These are phyloP conservation scores for Thraustotheca clavata DNA, from an alignment of 352 stramenopile species.

Conservation along the genomic window DNA sequence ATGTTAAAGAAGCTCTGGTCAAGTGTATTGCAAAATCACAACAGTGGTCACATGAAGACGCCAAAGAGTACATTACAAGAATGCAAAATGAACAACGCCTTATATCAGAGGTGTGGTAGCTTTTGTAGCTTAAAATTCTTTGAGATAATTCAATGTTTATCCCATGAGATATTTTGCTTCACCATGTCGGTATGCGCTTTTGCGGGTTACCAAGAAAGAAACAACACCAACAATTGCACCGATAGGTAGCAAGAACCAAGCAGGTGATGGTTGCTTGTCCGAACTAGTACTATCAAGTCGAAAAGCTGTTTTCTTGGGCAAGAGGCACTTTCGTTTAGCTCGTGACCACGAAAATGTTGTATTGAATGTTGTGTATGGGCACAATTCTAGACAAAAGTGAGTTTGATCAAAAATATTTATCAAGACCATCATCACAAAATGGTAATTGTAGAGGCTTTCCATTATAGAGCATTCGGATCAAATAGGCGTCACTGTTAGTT, in stretches of 20 bases:
- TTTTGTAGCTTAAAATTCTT: too few species aligned
- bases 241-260: neutral
- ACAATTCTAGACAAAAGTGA: neutral
- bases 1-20: slow-evolving; percentile 56
- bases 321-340: neutral
- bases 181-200: neutral
- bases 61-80: neutral
- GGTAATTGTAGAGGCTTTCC: slow-evolving; percentile 58
- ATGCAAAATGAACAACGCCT: neutral
- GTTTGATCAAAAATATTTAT: neutral
- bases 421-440: slow-evolving; percentile 59
- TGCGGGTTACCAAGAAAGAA: neutral
- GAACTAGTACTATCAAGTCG: neutral
- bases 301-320: neutral
- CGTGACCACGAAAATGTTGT: slow-evolving; percentile 5
- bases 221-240: neutral
- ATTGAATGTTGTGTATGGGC: slow-evolving; percentile 8
- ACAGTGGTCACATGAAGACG: neutral
- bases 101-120: slow-evolving; percentile 16
- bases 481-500: slow-evolving; percentile 26
- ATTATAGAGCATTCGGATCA: slow-evolving; percentile 62
- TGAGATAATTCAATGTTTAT: too few species aligned
- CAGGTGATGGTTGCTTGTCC: neutral
- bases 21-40: neutral
- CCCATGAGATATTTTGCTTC: neutral